Evolutionary conservation across 2,329 filamentous ascomycete species (phyloP), one percentile per base, ranked within the genome.

Genomic region (Ophiocordyceps australis): DNA sequence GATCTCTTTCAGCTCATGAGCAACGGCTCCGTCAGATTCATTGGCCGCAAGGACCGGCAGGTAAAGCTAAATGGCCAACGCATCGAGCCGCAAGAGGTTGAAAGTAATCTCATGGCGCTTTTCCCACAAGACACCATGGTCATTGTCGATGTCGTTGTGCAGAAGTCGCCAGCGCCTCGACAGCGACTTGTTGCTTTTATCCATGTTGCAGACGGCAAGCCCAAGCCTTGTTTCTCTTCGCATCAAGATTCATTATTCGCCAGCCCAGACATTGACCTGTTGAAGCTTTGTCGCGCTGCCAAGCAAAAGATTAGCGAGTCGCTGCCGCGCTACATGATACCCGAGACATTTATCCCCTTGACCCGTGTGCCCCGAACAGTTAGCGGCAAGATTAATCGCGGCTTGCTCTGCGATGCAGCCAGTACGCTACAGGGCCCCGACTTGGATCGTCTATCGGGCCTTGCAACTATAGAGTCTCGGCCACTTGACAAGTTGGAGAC

Each of bases 1-100:
- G 60, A 65, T 31, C 42, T 64, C 7, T 57, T 46, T 3, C 41
- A 40, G 21, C 59, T 58, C 16, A 40, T 22, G 4, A 18, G 15
- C 15, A 14, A 18, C 8, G 18, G 25, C n/a, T 14, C 14, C 4
- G 14, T 30, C 10, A 22, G 22, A 11, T 30, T 24, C 18, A 8
- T 32, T 5, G 25, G 30, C 11, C 28, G 28, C 5, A 25, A 15
- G 6, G 30, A 32, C 22, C 13, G 17, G 10, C 25, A 32, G 11
- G 7, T 31, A 7, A 33, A 31, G 15, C 24, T 33, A 7, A 27
- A 25, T 13, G 29, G 29, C 1, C 26, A 30, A 17, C 17, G 31
- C 1, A 15, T 33, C 7, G 24, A 33, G 8, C 15, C 25, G 8
- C 20, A 14, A 9, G 31, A 31, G 21, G 22, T 33, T 4, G 24